These are phyloP conservation scores for Cladosporium sp. DNA, from an alignment of 2,329 filamentous ascomycete genomes.

Conservation along the genomic window DNA sequence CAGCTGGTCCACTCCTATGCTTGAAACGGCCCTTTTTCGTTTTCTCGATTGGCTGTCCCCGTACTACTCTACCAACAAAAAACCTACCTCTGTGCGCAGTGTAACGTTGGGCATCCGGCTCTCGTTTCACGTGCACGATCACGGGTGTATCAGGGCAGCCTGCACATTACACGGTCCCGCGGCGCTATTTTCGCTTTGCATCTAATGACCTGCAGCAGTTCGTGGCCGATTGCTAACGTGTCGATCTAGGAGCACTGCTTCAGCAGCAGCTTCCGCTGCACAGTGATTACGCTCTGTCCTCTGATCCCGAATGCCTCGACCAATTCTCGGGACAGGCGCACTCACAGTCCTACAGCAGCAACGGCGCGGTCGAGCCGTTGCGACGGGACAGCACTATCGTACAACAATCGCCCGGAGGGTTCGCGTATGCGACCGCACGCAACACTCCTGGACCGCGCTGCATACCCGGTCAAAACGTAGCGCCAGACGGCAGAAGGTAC, in stretches of 20 bases:
- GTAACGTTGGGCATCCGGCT: slow-evolving; percentile 29
- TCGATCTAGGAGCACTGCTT: slow-evolving; percentile 44
- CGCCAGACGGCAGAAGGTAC: slow-evolving; percentile 55
- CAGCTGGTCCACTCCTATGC: slow-evolving; percentile 6
- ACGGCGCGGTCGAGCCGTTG: slow-evolving; percentile 48
- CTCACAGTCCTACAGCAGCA: slow-evolving; percentile 45
- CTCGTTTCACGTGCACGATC: slow-evolving; percentile 25
- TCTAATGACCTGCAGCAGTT: slow-evolving; percentile 18
- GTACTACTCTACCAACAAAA: slow-evolving; percentile 17
- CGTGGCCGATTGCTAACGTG: slow-evolving; percentile 43
- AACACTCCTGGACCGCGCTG: slow-evolving; percentile 48
- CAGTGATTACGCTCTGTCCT: slow-evolving; percentile 44
- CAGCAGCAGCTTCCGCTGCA: slow-evolving; percentile 45
- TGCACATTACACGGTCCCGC: slow-evolving; percentile 7
- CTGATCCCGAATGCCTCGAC: slow-evolving; percentile 49
- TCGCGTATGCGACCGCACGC: slow-evolving; percentile 49
- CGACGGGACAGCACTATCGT: slow-evolving; percentile 53
- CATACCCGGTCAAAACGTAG: slow-evolving; percentile 52
- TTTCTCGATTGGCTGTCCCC: neutral
- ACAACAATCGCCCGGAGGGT: slow-evolving; percentile 47
- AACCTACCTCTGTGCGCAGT: slow-evolving; percentile 19
- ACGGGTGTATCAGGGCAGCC: slow-evolving; percentile 7
- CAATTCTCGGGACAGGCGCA: slow-evolving; percentile 48
- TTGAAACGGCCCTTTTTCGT: slow-evolving; percentile 15
- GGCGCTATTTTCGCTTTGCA: slow-evolving; percentile 17